Evolutionary conservation across 2,329 filamentous ascomycete genomes (phyloP), one percentile per base, ranked within the genome.

Genomic region (Penicillium sp.): DNA sequence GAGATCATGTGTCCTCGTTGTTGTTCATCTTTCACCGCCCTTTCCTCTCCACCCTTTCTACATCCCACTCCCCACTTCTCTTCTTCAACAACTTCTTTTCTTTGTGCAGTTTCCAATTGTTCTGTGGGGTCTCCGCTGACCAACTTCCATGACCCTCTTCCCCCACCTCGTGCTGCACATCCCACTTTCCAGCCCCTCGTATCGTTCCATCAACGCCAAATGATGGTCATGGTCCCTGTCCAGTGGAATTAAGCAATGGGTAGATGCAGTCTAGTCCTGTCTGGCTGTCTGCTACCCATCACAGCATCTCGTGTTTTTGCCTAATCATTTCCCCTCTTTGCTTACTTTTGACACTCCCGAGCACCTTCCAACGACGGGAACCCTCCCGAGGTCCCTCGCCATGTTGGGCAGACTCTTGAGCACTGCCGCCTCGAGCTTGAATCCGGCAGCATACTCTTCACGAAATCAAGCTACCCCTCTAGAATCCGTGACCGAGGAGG

Each of bases 401-500:
- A 73, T 73, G 70, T 55, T 73, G 46, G 70, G 70, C 44, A 66
- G 70, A 49, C 62, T 74, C 24, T 60, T 74, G 34, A 71, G 67
- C 54, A 71, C 65, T 13, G 69, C 70, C 34, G 70, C 70, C 11
- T 70, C 70, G 36, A 71, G 70, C 16, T 57, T 74, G 43, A 73
- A 68, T 54, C 66, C 70, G 14, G 59, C 68, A n/a, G 53, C 62
- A 6, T 70, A 71, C 48, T 62, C 64, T 32, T 58, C 64, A 35
- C 66, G 69, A 46, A 68, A 64, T 28, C 45, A 59, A 48, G 52
- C 64, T 13, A 59, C 64, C 20, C 66, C 68, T 24, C 66, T 73
- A 16, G 73, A 75, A 54, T 75, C 73, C 20, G 69, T 73, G 20
- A 74, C 71, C 1, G 73, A 75, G 50, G 73, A 75, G 54, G 71